Conservation (phyloP, 2,329 filamentous ascomycete genomes). For the Mollisia scopiformis region DNA sequence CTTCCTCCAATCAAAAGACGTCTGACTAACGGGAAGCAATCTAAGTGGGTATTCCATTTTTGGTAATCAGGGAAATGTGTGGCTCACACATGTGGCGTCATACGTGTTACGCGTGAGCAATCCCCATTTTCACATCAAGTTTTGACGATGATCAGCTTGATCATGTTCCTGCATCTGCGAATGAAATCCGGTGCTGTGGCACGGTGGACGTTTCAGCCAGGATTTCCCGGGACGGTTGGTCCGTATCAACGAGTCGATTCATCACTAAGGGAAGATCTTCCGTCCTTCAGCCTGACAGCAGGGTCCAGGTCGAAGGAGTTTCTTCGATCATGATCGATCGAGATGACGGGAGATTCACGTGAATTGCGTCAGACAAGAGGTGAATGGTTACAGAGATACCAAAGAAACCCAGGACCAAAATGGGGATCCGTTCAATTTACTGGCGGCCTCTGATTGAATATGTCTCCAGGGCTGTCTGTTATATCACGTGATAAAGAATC, state of each 20-base stretch:
- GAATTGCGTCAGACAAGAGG: too few species aligned
- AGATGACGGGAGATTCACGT: too few species aligned
- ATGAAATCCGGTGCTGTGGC: neutral
- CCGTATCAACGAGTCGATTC: neutral
- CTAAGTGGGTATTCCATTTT: neutral
- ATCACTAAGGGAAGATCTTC: slow-evolving; percentile 9
- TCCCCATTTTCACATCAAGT: neutral
- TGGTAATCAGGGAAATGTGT: neutral
- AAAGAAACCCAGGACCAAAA: too few species aligned
- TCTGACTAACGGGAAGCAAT: neutral
- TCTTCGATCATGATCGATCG: neutral
- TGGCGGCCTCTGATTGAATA: too few species aligned
- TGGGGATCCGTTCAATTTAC: too few species aligned
- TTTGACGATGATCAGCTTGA: slow-evolving; percentile 1
- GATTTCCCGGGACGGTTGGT: neutral
- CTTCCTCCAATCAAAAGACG: neutral
- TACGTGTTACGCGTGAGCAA: neutral
- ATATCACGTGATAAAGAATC: too few species aligned
- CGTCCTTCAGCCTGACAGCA: neutral
- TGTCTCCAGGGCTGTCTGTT: too few species aligned
- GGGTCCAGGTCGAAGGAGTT: neutral
- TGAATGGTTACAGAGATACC: too few species aligned
- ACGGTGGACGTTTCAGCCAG: slow-evolving; percentile 4
- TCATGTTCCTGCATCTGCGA: neutral
- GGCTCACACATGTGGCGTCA: slow-evolving; percentile 5